Evolutionary conservation across 306 rosid genomes (phyloP).

Genomic region (Pachyrhizus erosus): DNA sequence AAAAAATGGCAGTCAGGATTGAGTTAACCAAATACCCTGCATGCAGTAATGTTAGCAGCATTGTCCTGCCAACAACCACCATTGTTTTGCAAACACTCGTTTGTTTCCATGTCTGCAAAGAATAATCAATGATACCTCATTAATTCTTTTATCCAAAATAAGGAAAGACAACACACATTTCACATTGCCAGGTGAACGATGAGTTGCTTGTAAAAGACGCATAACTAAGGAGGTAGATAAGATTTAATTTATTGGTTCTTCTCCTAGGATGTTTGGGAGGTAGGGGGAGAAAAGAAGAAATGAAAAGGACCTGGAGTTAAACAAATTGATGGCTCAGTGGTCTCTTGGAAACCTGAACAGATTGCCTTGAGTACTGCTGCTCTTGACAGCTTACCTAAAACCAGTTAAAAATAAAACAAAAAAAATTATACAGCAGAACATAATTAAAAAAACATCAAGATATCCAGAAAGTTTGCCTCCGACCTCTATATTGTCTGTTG

Average conservation of each 20-base stretch:
- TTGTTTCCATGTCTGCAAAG: conserved; percentile 79
- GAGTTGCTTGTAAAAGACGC: conserved; percentile 30
- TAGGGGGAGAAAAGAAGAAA: conserved; percentile 23
- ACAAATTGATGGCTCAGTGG: conserved; percentile 93
- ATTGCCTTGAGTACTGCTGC: conserved; percentile 90
- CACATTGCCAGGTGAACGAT: not conserved
- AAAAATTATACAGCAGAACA: not conserved
- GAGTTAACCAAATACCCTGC: conserved; percentile 71
- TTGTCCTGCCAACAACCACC: conserved; percentile 98
- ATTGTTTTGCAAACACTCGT: conserved; percentile 83
- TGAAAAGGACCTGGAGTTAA: conserved; percentile 72
- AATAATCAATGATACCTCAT: not conserved
- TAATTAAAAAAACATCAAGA: not conserved
- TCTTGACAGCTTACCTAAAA: conserved; percentile 81
- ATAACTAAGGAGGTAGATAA: conserved; percentile 12
- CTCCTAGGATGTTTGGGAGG: conserved; percentile 5
- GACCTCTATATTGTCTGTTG: conserved; percentile 95
- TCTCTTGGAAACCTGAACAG: conserved; percentile 91
- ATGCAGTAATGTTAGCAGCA: conserved; percentile 78
- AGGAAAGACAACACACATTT: not conserved
- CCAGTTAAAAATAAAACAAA: not conserved
- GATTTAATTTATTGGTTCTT: not conserved
- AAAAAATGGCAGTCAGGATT: not conserved
- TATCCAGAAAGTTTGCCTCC: conserved; percentile 27
- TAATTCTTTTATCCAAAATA: conserved; percentile 26